Conservation (phyloP, 352 stramenopile species). For the Blastocystis sp. region DNA sequence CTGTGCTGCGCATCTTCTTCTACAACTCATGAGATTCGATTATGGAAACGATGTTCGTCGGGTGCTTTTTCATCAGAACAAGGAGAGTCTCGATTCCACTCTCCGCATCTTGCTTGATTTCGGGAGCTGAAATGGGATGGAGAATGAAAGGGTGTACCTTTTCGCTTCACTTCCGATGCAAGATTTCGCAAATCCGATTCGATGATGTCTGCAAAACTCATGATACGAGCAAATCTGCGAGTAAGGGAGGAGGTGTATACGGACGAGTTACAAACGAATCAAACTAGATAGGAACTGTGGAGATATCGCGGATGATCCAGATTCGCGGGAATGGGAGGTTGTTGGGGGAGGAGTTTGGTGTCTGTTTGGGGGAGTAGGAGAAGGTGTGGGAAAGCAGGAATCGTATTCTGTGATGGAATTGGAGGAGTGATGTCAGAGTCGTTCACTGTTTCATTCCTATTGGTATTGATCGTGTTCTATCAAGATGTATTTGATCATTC, state of each 20-base stretch:
- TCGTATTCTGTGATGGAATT: too few species aligned
- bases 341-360: too few species aligned
- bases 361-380: too few species aligned
- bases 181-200: slow-evolving; percentile 13
- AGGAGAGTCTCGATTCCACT: slow-evolving; percentile 17
- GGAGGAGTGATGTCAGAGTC: too few species aligned
- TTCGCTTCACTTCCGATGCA: background rate
- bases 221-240: too few species aligned
- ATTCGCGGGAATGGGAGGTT: background rate
- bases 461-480: too few species aligned
- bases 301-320: background rate
- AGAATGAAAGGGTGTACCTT: background rate
- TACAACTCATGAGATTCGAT: background rate
- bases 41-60: background rate
- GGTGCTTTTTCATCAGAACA: background rate
- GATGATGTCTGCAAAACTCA: slow-evolving; percentile 6
- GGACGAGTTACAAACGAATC: background rate
- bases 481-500: too few species aligned
- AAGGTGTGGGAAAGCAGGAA: too few species aligned
- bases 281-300: background rate
- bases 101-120: background rate
- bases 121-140: background rate
- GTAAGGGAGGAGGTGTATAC: too few species aligned
- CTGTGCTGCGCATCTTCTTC: slow-evolving; percentile 36
- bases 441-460: too few species aligned